Conservation (phyloP, 768 basidiomycete genomes). For the Gyrodon lividus region DNA sequence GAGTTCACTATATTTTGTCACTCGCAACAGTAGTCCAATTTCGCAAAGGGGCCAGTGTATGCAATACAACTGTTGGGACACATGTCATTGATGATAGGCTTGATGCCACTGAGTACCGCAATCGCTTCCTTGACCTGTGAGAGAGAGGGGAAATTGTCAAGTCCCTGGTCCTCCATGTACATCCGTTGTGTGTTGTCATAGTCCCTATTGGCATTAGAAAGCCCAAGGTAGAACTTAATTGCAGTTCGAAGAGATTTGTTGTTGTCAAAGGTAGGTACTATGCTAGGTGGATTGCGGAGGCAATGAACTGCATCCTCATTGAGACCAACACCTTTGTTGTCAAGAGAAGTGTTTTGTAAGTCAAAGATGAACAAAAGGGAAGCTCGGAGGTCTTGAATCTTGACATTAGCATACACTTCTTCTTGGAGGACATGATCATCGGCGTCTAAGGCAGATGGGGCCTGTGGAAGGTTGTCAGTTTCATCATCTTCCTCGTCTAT, state of each 20-base stretch:
- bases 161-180: neutral
- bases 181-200: neutral
- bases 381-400: neutral
- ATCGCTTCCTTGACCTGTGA: constrained; percentile 5
- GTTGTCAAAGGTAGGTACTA: neutral
- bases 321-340: neutral
- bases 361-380: neutral
- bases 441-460: no score
- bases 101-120: neutral
- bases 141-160: neutral
- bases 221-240: neutral
- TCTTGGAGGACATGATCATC: neutral
- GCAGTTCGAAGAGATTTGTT: neutral
- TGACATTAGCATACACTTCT: neutral
- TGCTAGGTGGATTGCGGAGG: neutral
- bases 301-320: neutral
- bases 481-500: no score
- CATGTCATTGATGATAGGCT: constrained; percentile 10
- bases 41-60: constrained; percentile 14
- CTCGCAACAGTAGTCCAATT: constrained; percentile 28
- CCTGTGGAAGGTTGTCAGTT: no score
- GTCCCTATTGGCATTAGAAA: neutral
- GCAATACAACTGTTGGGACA: constrained; percentile 12
- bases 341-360: neutral
- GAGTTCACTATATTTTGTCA: constrained; percentile 29